Evolutionary conservation across 1,139 yeast species (phyloP).

Genomic region (Martiniozyma asiatica): DNA sequence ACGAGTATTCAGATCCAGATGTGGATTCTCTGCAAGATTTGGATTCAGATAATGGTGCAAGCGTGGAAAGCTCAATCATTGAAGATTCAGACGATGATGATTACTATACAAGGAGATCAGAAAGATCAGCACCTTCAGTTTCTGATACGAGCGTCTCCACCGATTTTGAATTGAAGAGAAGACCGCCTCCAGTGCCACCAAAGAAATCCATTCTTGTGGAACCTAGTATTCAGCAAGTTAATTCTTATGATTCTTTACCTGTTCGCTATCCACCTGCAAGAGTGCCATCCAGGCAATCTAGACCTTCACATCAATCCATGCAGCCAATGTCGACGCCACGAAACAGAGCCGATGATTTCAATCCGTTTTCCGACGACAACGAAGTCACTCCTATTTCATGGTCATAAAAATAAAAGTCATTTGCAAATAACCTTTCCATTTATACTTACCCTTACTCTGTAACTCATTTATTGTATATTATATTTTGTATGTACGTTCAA

Average conservation of each 20-base stretch:
- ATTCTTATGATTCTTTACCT: too few relatives aligned
- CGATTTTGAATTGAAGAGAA: too few relatives aligned
- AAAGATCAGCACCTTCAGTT: slow-evolving; percentile 1
- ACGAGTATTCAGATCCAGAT: slow-evolving; percentile 25
- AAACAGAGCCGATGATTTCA: too few relatives aligned
- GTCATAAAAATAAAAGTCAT: slow-evolving; percentile 5
- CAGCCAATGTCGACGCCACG: too few relatives aligned
- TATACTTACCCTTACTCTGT: too few relatives aligned
- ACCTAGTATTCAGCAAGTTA: slow-evolving; percentile 1
- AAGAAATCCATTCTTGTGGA: slow-evolving; percentile 8
- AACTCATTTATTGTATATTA: too few relatives aligned
- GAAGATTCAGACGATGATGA: slow-evolving; percentile 23
- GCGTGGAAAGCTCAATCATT: slow-evolving; percentile 34
- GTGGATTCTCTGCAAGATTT: slow-evolving; percentile 24
- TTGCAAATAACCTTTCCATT: too few relatives aligned
- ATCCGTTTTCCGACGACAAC: slow-evolving; percentile 13
- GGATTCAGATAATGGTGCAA: slow-evolving; percentile 21
- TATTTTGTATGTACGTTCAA: too few relatives aligned
- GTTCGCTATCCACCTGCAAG: too few relatives aligned
- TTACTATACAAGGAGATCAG: slow-evolving; percentile 8
- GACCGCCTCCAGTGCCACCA: slow-evolving; percentile 13
- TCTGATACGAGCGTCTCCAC: not conserved
- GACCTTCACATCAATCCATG: too few relatives aligned
- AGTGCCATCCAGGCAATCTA: too few relatives aligned
- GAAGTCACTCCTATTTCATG: slow-evolving; percentile 11